A percentile compares a stretch with the other conserved stretches of the same genome.
Evolutionary conservation across 2,329 filamentous ascomycete species (phyloP).

Genomic region (Sarocladium oryzae): DNA sequence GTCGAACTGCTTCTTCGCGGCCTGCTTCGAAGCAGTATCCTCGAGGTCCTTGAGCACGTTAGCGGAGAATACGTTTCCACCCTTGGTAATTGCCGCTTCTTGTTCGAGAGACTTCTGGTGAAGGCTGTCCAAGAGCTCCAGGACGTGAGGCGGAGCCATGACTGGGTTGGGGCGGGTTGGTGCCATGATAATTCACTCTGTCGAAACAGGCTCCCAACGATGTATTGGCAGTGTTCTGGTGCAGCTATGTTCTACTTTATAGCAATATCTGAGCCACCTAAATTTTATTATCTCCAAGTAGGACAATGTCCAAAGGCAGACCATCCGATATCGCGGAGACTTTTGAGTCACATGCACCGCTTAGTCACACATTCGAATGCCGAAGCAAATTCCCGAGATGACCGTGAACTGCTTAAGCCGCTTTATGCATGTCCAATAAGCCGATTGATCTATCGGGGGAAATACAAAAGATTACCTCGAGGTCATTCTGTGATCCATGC

Average conservation of each 20-base stretch:
- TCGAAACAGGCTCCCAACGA: too few species aligned
- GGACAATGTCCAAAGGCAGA: too few species aligned
- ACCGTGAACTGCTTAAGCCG: too few species aligned
- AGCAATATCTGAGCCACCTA: too few species aligned
- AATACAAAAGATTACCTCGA: too few species aligned
- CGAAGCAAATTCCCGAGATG: too few species aligned
- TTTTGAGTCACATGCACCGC: background rate
- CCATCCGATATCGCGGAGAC: background rate
- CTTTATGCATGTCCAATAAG: too few species aligned
- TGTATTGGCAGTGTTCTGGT: too few species aligned
- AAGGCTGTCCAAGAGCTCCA: constrained; percentile 10
- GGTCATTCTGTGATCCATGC: too few species aligned
- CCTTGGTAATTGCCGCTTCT: constrained; percentile 9
- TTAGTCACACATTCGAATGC: background rate
- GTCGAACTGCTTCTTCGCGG: constrained; percentile 18
- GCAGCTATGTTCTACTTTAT: too few species aligned
- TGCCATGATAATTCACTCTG: background rate
- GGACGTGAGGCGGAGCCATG: constrained; percentile 9
- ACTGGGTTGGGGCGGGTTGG: constrained; percentile 2
- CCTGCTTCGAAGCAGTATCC: constrained; percentile 2
- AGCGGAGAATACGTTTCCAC: constrained; percentile 11
- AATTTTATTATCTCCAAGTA: too few species aligned
- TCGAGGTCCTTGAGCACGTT: constrained; percentile 9
- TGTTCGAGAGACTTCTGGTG: constrained; percentile 11
- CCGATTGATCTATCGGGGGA: too few species aligned